Percentiles rank a stretch among this genome's conserved stretches.
These are phyloP conservation scores for Durio zibethinus DNA, from an alignment of 345 rosid species.

Conservation along the genomic window DNA sequence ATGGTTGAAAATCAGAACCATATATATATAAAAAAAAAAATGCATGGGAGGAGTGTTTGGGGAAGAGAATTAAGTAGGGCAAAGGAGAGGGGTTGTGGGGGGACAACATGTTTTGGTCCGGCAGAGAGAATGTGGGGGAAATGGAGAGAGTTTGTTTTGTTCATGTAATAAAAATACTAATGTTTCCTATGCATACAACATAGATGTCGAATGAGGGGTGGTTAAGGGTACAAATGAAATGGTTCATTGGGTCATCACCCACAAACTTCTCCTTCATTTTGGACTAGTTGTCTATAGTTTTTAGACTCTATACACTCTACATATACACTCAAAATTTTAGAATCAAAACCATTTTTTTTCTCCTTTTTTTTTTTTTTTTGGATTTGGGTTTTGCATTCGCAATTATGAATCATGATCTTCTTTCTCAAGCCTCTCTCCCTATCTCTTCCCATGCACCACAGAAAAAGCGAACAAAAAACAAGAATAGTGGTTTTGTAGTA, in stretches of 20 bases:
- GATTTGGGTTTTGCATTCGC: neutral
- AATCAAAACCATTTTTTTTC: neutral
- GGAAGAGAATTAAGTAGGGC: neutral
- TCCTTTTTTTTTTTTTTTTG: neutral
- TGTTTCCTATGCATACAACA: constrained; percentile 37
- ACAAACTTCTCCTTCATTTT: neutral
- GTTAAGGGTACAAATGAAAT: constrained; percentile 25
- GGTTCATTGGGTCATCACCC: constrained; percentile 14
- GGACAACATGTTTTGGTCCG: neutral
- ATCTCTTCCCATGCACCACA: neutral
- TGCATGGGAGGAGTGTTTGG: neutral
- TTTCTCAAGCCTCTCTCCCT: neutral
- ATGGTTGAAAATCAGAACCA: too few species aligned
- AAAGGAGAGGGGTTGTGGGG: neutral
- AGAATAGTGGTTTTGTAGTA: neutral
- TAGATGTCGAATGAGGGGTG: constrained; percentile 15
- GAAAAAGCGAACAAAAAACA: neutral
- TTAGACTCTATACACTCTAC: neutral
- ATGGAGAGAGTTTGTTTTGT: neutral
- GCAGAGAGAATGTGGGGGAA: neutral
- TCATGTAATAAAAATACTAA: neutral
- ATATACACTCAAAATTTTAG: neutral
- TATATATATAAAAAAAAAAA: too few species aligned
- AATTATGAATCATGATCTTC: neutral
- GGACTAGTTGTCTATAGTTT: neutral